Base-by-base conservation (phyloP, 192 early-diverging fungal genomes). In the Backusella macrospora region DNA sequence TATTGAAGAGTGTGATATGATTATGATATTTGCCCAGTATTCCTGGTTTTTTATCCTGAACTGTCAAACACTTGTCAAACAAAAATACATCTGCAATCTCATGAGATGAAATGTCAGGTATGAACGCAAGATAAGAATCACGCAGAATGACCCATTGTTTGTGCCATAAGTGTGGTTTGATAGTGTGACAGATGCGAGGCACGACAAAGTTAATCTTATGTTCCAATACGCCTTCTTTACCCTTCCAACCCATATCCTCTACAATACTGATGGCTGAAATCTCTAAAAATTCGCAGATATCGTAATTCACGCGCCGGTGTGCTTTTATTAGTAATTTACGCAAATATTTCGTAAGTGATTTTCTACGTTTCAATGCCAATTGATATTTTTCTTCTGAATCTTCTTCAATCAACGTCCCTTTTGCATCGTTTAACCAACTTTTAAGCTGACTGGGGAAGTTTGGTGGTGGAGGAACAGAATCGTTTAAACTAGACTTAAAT, bases 191-290 rank as follows among this genome's bases (percentile, higher is more conserved):
- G 6, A 82, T 14, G 5, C 73, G 64, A 13, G 76, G 76, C 5
- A 70, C 65, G 0, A 82, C 72, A 55, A 82, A 78, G 47, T 90
- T 86, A 29, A 90, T 78, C 40, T 87, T 90, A n/a, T 87, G 87
- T 39, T 90, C 90, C 73, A 93, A 73, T 72, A 89, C 89, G 15
- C 89, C 90, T 71, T 94, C 93, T 70, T 94, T 94, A 49, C 93
- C 93, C 70, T 94, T 94, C 93, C 93, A 94, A 1, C 92, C 90
- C 82, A 92, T 91, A 71, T 92, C 91, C 68, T 89, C 90, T n/a
- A 89, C 86, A 64, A 94, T 87, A n/a, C 89, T 91, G 72, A 91
- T 84, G 14, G 89, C 87, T 68, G 89, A 90, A 44, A 94, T 86
- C 72, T 93, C 93, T 48, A 94, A 71, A 73, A 94, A 94, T 63